Base-by-base conservation (phyloP, 2,329 filamentous ascomycete species). In the Colletotrichum sp. region DNA sequence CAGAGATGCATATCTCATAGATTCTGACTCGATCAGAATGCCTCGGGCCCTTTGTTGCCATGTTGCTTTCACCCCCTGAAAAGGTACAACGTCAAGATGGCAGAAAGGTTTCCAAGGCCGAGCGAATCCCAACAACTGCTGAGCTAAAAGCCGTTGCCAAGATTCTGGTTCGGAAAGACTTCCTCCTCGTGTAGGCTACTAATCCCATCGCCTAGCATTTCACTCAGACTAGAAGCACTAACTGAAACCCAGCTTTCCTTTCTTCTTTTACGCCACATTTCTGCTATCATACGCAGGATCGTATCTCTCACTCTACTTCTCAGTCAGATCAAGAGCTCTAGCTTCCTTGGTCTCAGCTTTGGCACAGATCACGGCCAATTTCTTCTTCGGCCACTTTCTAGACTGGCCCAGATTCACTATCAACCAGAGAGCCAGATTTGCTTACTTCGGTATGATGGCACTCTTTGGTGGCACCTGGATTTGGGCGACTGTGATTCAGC, bases 401-500 rank as follows among this genome's bases (percentile, higher is more conserved):
- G 79, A 79, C 61, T 81, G 75, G 60, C 72, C 64, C 16, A 59
- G 67, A 13, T 76, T 78, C 30, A 74, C 71, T 2, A 68, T 80
- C 39, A 77, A 77, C 63, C 76, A 76, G 4, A 72, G 79, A 8
- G 77, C 78, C 24, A 74, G 69, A 8, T 52, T 43, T 32, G 77
- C 75, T n/a, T 80, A 79, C 61, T 32, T 80, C 36, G 75, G 79
- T 14, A 76, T 74, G 21, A 72, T 73, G 66, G 78, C 78, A n/a
- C 8, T 77, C 3, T 80, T 80, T 68, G 77, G 77, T 4, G 67
- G 68, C 6, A 66, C 77, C 13, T 80, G 79, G 79, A 74, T 79
- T 10, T 80, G 78, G 79, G 79, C 78, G n/a, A 60, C 78, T 21
- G 73, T 79, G n/a, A 75, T 81, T 10, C 77, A 79, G 70, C 71